Conservation (phyloP, 768 basidiomycete species). For the Pleurotus ostreatus region DNA sequence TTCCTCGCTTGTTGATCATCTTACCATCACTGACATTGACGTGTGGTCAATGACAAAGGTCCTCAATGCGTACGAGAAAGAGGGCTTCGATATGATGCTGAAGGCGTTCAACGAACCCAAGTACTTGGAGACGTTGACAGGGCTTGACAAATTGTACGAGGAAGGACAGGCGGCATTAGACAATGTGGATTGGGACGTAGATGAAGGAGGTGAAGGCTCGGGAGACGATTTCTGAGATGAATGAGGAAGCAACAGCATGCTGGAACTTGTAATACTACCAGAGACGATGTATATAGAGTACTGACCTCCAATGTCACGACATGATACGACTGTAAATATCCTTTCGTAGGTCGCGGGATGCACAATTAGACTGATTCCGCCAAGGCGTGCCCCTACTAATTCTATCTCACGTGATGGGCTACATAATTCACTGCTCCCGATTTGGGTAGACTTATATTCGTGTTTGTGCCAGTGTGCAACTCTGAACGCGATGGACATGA, state of each 20-base stretch:
- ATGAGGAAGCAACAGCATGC: no score
- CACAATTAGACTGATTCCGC: no score
- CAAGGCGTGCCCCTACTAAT: no score
- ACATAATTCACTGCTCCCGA: no score
- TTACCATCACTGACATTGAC: background rate
- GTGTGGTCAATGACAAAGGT: constrained; percentile 43
- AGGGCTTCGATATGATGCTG: constrained; percentile 77
- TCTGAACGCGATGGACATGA: background rate
- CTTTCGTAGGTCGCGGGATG: no score
- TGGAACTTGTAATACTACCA: no score
- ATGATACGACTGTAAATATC: no score
- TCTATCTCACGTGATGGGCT: no score
- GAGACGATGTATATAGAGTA: no score
- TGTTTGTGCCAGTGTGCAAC: no score
- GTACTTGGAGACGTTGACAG: constrained; percentile 72
- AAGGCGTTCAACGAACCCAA: constrained; percentile 80
- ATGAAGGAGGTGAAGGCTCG: constrained; percentile 38
- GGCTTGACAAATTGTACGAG: constrained; percentile 70
- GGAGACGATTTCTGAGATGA: constrained; percentile 21
- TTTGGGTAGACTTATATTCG: no score
- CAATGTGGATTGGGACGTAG: constrained; percentile 75
- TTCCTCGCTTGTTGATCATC: background rate
- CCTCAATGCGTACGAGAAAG: constrained; percentile 72
- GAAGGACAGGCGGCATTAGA: constrained; percentile 74
- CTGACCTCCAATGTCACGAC: no score